Conservation (phyloP, 2,329 filamentous ascomycete genomes). For the Decorospora gaudefroyi region DNA sequence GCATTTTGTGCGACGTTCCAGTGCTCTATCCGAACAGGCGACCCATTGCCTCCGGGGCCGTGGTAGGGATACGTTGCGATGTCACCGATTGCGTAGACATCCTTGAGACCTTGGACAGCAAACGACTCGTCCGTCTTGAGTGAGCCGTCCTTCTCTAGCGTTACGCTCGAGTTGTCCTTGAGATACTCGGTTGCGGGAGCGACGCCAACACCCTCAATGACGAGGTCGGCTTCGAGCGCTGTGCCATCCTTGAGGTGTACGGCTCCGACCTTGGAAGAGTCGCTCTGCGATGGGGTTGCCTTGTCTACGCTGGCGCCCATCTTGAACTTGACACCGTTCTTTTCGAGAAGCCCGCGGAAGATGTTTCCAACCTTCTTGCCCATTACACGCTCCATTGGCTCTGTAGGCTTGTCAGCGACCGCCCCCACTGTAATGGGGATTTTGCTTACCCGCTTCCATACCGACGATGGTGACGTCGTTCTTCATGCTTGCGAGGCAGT, state of each 20-base stretch:
- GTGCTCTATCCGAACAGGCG: slow-evolving; percentile 84
- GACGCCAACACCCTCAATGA: slow-evolving; percentile 90
- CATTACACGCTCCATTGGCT: slow-evolving; percentile 83
- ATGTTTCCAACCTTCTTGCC: slow-evolving; percentile 79
- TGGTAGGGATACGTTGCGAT: slow-evolving; percentile 95
- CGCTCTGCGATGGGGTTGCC: slow-evolving; percentile 70
- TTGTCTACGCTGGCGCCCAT: slow-evolving; percentile 81
- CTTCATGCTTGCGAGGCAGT: slow-evolving; percentile 71
- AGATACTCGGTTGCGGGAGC: slow-evolving; percentile 83
- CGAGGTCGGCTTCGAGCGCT: slow-evolving; percentile 79
- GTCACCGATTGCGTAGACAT: slow-evolving; percentile 92
- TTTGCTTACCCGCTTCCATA: slow-evolving; percentile 66
- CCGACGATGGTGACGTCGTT: slow-evolving; percentile 87
- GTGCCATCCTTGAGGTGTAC: slow-evolving; percentile 87
- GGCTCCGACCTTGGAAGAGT: slow-evolving; percentile 74
- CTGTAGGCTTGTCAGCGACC: slow-evolving; percentile 37
- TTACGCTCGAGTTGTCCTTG: slow-evolving; percentile 68
- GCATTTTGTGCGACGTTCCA: slow-evolving; percentile 98
- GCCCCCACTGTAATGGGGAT: neutral
- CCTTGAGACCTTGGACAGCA: slow-evolving; percentile 72
- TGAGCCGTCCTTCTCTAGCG: slow-evolving; percentile 83
- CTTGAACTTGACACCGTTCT: slow-evolving; percentile 86
- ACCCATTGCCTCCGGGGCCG: slow-evolving; percentile 79
- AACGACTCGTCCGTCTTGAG: slow-evolving; percentile 80
- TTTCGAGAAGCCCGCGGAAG: slow-evolving; percentile 78